Evolutionary conservation across 2,329 filamentous ascomycete species (phyloP).

Genomic region (Aureobasidium subglaciale): DNA sequence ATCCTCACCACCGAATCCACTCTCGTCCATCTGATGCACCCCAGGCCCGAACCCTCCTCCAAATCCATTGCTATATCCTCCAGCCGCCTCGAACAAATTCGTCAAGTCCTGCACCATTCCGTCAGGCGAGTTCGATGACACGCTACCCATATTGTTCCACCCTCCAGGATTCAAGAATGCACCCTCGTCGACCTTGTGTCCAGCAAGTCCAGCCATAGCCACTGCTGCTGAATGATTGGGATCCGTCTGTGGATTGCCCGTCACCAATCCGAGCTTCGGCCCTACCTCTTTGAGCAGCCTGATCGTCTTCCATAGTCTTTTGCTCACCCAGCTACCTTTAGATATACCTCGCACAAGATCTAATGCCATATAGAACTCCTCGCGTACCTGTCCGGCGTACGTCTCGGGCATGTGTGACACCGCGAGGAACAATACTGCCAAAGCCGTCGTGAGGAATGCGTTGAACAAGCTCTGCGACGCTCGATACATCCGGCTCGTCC

Average conservation of each 20-base stretch:
- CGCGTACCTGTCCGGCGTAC: conserved; percentile 60
- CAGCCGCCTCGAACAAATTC: conserved; percentile 57
- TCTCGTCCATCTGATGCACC: conserved; percentile 20
- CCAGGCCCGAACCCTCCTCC: conserved; percentile 25
- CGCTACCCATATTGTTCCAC: conserved; percentile 19
- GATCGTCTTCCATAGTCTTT: conserved; percentile 67
- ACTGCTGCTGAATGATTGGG: conserved; percentile 56
- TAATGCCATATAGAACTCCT: conserved; percentile 73
- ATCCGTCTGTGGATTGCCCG: conserved; percentile 29
- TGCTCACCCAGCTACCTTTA: conserved; percentile 62
- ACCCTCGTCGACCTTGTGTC: conserved; percentile 53
- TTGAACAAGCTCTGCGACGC: conserved; percentile 71
- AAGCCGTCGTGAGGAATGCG: conserved; percentile 68
- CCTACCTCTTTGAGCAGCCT: conserved; percentile 64
- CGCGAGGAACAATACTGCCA: conserved; percentile 69
- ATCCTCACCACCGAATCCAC: conserved; percentile 48
- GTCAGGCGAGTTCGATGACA: conserved; percentile 50
- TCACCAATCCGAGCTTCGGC: conserved; percentile 56
- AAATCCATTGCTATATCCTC: conserved; percentile 35
- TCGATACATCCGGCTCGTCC: conserved; percentile 63
- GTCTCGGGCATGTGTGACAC: conserved; percentile 67
- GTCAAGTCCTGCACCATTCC: conserved; percentile 57
- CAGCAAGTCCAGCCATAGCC: conserved; percentile 59
- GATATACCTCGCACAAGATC: conserved; percentile 68
- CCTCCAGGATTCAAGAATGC: conserved; percentile 36